A percentile compares a stretch with the other conserved stretches of the same genome.
Evolutionary conservation across 345 rosid genomes (phyloP).

Genomic region (Syzygium jambos): DNA sequence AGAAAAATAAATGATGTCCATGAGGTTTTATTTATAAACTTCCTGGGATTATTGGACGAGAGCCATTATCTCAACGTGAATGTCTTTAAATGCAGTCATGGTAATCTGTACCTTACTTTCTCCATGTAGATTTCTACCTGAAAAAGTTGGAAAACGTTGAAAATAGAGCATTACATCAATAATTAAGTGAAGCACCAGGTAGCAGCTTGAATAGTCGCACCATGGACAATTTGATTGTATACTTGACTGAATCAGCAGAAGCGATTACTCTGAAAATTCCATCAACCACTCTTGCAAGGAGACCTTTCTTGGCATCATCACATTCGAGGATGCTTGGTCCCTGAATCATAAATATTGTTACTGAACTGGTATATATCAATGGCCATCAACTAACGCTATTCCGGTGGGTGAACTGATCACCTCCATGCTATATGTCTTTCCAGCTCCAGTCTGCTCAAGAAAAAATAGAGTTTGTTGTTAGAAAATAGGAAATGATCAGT

Average conservation of each 20-base stretch:
- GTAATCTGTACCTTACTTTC: conserved; percentile 55
- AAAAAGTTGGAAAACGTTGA: background rate
- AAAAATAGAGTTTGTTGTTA: background rate
- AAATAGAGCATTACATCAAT: background rate
- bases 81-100: background rate
- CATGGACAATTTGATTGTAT: conserved; percentile 67
- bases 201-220: conserved; percentile 18
- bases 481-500: background rate
- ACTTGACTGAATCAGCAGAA: conserved; percentile 34
- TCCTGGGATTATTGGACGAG: background rate
- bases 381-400: background rate
- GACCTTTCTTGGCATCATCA: conserved; percentile 55
- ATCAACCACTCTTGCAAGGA: conserved; percentile 64
- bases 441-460: conserved; percentile 77
- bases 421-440: conserved; percentile 90
- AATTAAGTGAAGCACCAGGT: background rate
- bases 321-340: conserved; percentile 47
- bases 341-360: conserved; percentile 15
- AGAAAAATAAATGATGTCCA: background rate
- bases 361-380: background rate
- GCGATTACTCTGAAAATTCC: conserved; percentile 50
- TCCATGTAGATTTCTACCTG: conserved; percentile 94
- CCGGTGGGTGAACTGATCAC: conserved; percentile 13
- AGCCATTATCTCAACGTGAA: background rate
- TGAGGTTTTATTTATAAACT: background rate